Evolutionary conservation across 2,329 filamentous ascomycete species (phyloP).

Genomic region (Lachnellula subtilissima): DNA sequence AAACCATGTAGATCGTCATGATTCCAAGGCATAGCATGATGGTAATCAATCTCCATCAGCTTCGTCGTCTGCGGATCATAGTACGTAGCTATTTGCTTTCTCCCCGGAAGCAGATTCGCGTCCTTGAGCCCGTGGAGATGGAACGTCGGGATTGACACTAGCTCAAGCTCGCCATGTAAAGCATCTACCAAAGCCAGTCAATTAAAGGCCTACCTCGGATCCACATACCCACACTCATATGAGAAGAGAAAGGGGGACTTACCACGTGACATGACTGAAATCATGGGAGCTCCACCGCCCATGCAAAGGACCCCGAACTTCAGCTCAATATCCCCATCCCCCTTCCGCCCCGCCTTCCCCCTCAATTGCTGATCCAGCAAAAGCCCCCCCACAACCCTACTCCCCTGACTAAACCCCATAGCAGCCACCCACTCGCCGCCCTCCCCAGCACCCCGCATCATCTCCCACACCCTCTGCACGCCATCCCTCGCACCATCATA

Average conservation of each 20-base stretch:
- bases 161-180: conserved; percentile 3
- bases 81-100: conserved; percentile 12
- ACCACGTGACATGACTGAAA: conserved; percentile 16
- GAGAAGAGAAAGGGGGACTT: conserved; percentile 1
- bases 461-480: conserved; percentile 16
- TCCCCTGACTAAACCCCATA: conserved; percentile 26
- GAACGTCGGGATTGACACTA: conserved; percentile 15
- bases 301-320: conserved; percentile 23
- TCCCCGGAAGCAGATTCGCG: conserved; percentile 14
- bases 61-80: conserved; percentile 13
- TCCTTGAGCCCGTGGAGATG: conserved; percentile 22
- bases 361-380: conserved; percentile 20
- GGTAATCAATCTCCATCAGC: conserved; percentile 22
- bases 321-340: conserved; percentile 12
- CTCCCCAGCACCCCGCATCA: conserved; percentile 11
- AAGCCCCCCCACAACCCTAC: conserved; percentile 17
- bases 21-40: conserved; percentile 26
- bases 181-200: conserved; percentile 1
- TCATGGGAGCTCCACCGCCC: conserved; percentile 18
- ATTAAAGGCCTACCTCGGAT: not conserved
- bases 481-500: conserved; percentile 9
- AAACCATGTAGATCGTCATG: conserved; percentile 15
- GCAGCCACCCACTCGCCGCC: conserved; percentile 19
- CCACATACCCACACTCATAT: not conserved
- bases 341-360: conserved; percentile 13